Evolutionary conservation across 2,329 filamentous ascomycete genomes (phyloP), one percentile per base, ranked within the genome.

Genomic region (Stemphylium beticola): DNA sequence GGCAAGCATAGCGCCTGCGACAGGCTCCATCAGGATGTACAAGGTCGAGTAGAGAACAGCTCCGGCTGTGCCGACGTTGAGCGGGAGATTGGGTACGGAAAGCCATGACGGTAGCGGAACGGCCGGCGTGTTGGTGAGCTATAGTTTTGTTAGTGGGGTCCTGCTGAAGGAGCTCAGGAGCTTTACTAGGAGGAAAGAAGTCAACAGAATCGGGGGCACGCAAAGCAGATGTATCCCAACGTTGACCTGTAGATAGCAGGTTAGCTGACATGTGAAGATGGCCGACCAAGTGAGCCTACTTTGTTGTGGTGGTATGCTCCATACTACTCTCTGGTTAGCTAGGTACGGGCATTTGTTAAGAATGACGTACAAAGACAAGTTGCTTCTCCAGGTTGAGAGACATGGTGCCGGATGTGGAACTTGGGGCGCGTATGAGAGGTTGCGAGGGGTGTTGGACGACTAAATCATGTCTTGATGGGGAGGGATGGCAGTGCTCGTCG

Each of bases 1-100:
- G 5, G 90, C 87, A 37, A 96, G 80, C 24, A 90, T 79, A 10
- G 86, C 87, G 45, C 95, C 95, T 10, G 95, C 95, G 0, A 98
- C 92, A 1, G 95, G 95, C 73, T 99, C 95, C 69, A 99, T 88
- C 18, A 99, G 84, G 42, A 98, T 83, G 73, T 98, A 99, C 50
- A 97, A 84, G 2, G 83, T 83, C 33, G 89, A 84, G 77, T 95
- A 97, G 24, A 87, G 65, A 9, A 86, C 66, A 37, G 81, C 81
- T 47, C 76, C 79, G 54, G 85, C 78, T 3, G 85, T 87, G 45
- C 83, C 85, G 55, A 82, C 72, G 58, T 87, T 87, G 24, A 83
- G 77, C 34, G 85, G 85, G 24, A 88, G 79, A 69, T 85, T 80
- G 26, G 83, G 79, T 45, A 85, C 74, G 32, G 79, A 79, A 32